phyloP scores from a whole-genome alignment of 345 rosid genomes.

The Luvunga scandens region DNA sequence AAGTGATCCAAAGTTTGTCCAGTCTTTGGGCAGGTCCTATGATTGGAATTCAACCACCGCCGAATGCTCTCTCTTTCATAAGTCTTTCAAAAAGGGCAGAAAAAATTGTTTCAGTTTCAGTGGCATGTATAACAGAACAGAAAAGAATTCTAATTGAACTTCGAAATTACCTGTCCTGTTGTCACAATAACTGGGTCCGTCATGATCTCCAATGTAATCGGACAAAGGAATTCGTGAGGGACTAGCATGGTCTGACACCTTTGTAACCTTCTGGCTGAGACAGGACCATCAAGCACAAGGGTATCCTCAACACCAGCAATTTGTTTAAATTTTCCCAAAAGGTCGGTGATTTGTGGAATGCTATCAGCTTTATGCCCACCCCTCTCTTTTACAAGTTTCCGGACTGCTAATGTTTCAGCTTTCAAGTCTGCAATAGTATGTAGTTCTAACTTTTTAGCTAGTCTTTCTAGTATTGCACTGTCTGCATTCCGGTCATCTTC shows the following conservation, averaged over 20 bases:
- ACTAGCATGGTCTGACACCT: constrained; percentile 37
- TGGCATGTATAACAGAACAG: not conserved
- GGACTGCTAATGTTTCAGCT: constrained; percentile 39
- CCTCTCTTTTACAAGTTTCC: constrained; percentile 35
- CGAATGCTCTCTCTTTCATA: constrained; percentile 58
- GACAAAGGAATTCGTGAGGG: constrained; percentile 61
- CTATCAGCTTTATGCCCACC: constrained; percentile 38
- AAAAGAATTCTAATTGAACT: not conserved
- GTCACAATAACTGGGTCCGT: constrained; percentile 63
- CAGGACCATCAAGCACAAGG: constrained; percentile 32
- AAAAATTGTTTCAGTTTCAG: constrained; percentile 10
- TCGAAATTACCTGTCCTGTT: constrained; percentile 58
- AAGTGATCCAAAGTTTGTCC: constrained; percentile 47
- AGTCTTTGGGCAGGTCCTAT: constrained; percentile 62
- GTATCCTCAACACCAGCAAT: constrained; percentile 40
- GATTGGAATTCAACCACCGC: constrained; percentile 57
- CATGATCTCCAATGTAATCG: constrained; percentile 60
- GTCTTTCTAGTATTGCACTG: constrained; percentile 47
- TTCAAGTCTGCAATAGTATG: constrained; percentile 49
- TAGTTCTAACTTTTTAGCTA: constrained; percentile 54
- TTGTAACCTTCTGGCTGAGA: constrained; percentile 28
- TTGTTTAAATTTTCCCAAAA: constrained; percentile 51
- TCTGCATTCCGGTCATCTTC: constrained; percentile 52
- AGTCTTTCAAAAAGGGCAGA: constrained; percentile 30
- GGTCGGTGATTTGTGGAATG: constrained; percentile 33